These are phyloP conservation scores for Lentinula lateritia DNA, from an alignment of 768 basidiomycete species.

Conservation along the genomic window DNA sequence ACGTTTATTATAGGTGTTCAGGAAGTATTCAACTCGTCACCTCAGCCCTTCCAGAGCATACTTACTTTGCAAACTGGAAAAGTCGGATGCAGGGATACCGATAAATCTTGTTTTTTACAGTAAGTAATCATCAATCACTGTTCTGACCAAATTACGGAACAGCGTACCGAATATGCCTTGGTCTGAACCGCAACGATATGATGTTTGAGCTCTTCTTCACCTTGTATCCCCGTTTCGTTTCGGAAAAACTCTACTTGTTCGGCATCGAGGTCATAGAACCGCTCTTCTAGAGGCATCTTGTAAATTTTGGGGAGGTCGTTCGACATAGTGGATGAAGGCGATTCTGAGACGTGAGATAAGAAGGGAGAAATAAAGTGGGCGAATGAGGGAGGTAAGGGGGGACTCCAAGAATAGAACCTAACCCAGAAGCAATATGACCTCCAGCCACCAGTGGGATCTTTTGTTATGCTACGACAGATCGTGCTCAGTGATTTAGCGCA, in stretches of 20 bases:
- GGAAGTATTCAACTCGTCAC: too few species aligned
- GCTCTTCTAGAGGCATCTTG: not conserved
- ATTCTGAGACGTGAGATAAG: too few species aligned
- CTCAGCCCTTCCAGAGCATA: too few species aligned
- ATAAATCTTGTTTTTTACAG: slow-evolving; percentile 27
- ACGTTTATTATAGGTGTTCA: too few species aligned
- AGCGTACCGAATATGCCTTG: slow-evolving; percentile 20
- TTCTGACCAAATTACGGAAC: not conserved
- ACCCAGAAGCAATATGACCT: too few species aligned
- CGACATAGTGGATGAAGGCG: too few species aligned
- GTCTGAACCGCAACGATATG: slow-evolving; percentile 33
- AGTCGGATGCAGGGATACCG: slow-evolving; percentile 18
- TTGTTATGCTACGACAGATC: too few species aligned
- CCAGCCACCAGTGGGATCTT: too few species aligned
- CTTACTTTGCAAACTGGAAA: slow-evolving; percentile 9
- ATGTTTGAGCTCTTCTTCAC: slow-evolving; percentile 30
- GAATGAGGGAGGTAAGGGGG: too few species aligned
- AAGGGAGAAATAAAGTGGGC: too few species aligned
- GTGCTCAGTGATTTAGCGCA: too few species aligned
- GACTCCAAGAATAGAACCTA: too few species aligned
- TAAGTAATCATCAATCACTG: slow-evolving; percentile 9
- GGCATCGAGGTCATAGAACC: not conserved
- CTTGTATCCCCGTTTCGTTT: slow-evolving; percentile 27
- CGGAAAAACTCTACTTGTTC: slow-evolving; percentile 28
- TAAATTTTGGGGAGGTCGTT: not conserved